Evolutionary conservation across 2,329 filamentous ascomycete species (phyloP), one percentile per base, ranked within the genome.

Genomic region (Fusarium sp.): DNA sequence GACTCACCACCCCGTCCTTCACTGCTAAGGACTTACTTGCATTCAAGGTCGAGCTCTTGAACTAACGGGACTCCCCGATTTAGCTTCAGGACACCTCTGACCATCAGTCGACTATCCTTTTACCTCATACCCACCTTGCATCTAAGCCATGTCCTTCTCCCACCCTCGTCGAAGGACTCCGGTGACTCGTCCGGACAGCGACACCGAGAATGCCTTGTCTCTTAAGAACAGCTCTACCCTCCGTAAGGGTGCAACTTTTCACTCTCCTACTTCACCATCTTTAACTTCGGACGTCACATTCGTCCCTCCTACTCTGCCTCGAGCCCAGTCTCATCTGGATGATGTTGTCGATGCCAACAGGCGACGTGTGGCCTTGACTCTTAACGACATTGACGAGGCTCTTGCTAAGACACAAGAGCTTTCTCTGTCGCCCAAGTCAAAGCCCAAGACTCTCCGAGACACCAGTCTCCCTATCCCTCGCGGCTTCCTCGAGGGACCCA

Each of bases 191-290:
- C 72, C 75, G 65, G 78, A 72, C 61, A 75, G 72, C 69, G 74
- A 77, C 64, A 62, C 69, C 55, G 75, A 79, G 57, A 70, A 69
- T 65, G 71, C 59, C 51, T 77, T 80, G 75, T 75, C 72, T 69
- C 77, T 76, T 72, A 78, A 77, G 68, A 82, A 72, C 57, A 75
- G 59, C 70, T 75, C 72, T 78, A 81, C 83, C 78, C 85, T 93
- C 79, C 86, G 84, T 77, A 93, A 93, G 83, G 89, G 89, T 75
- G 88, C 90, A 56, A 93, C 91, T 72, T 89, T 88, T 73, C 85
- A 88, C 73, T 86, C 86, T 77, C 84, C 77, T 63, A 70, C 76
- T 37, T 85, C 85, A 75, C 82, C 84, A 78, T 73, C 76, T 71
- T 70, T 76, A 49, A 62, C 70, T 50, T 76, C 80, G 62, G 81